These are phyloP conservation scores for Brassica rapa DNA, from an alignment of 345 rosid genomes.

Conservation along the genomic window DNA sequence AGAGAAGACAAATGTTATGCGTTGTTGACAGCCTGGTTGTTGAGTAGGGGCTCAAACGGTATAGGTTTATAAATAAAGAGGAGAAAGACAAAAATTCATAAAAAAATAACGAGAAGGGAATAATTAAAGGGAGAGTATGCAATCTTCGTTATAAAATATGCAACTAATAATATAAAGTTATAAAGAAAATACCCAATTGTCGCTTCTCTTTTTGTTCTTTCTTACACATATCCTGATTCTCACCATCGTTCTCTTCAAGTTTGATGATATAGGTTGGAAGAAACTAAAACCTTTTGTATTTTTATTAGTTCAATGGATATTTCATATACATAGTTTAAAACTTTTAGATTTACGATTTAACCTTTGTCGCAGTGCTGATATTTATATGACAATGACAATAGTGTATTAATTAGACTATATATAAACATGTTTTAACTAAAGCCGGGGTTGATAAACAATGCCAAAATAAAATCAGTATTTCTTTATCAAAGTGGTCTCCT, in stretches of 20 bases:
- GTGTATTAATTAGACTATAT: neutral
- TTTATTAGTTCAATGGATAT: neutral
- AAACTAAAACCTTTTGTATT: neutral
- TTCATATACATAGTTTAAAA: neutral
- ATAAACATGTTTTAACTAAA: neutral
- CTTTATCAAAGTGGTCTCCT: constrained; percentile 31
- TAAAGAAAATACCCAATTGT: constrained; percentile 13
- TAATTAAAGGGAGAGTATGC: neutral
- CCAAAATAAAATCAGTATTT: constrained; percentile 8
- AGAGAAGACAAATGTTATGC: constrained; percentile 17
- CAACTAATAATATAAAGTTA: neutral
- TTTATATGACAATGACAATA: neutral
- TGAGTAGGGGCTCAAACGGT: constrained; percentile 6
- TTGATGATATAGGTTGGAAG: neutral
- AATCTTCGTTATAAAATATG: neutral
- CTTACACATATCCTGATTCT: constrained; percentile 40
- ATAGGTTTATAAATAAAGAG: constrained; percentile 24
- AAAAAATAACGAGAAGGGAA: neutral
- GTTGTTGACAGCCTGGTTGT: neutral
- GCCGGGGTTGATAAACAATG: neutral
- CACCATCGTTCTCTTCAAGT: constrained; percentile 26
- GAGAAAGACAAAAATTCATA: constrained; percentile 18
- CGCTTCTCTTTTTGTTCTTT: constrained; percentile 36
- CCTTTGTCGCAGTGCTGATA: neutral
- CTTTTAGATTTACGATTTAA: neutral